Base-by-base conservation (phyloP, 192 early-diverging fungal genomes). In the Coemansia asiatica region DNA sequence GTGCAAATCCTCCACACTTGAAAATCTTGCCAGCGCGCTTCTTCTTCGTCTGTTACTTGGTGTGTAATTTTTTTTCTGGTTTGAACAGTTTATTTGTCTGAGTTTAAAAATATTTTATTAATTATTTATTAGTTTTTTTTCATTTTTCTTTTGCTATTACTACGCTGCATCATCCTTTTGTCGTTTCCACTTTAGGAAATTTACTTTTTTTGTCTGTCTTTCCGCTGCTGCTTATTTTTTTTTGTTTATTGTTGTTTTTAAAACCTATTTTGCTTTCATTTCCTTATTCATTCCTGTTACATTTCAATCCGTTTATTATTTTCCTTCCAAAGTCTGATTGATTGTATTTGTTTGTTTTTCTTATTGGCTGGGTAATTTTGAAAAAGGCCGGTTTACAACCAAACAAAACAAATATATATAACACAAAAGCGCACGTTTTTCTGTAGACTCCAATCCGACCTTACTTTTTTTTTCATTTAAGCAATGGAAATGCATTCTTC, bases 401-500 rank as follows among this genome's bases (percentile, higher is more conserved):
- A n/a, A n/a, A n/a, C n/a, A n/a, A n/a, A n/a, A n/a, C n/a, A n/a
- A n/a, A n/a, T n/a, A n/a, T n/a, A n/a, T n/a, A n/a, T n/a, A n/a
- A n/a, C 35, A 36, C 4, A 36, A 4, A 36, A 36, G 35, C 35
- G 4, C 35, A 36, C 35, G 35, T 36, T 36, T 10, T 10, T 36
- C 35, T 10, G 10, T 7, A 36, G 35, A 36, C 35, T 36, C 35
- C 6, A 36, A 36, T 36, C 35, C 4, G 10, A 36, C 35, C 35
- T 10, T 4, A 7, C 35, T 36, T 36, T 25, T 61, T 61, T 40
- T 21, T 44, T 18, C 50, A 16, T 36, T 23, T 35, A 33, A 33
- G 9, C 65, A 63, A 71, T 71, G 61, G 62, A 63, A 25, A 70
- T 65, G 49, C 74, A 63, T 53, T 40, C 69, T 23, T 63, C 68